phyloP scores from a whole-genome alignment of 1,139 yeast species.

The Debaryomyces fabryi region DNA sequence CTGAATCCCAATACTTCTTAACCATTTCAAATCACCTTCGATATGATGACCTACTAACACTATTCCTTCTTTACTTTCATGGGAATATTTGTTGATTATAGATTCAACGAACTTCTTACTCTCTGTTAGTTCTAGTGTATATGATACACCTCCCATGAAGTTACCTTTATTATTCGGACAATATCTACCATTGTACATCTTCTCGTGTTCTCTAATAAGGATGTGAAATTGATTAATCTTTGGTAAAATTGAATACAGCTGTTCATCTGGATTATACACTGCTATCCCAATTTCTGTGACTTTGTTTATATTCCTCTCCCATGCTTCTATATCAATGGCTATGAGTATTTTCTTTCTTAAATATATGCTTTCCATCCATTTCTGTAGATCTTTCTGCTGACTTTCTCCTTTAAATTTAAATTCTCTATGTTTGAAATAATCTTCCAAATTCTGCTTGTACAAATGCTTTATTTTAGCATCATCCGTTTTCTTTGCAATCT shows the following conservation, averaged over 20 bases:
- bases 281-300: constrained; percentile 75
- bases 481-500: not conserved
- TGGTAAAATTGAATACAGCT: constrained; percentile 45
- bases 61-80: constrained; percentile 16
- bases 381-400: constrained; percentile 21
- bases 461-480: not conserved
- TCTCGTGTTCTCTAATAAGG: constrained; percentile 53
- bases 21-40: constrained; percentile 60
- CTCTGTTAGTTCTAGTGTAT: constrained; percentile 38
- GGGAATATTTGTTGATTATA: constrained; percentile 47
- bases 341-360: constrained; percentile 44
- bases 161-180: constrained; percentile 66
- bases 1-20: constrained; percentile 48
- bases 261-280: constrained; percentile 60
- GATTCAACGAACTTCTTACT: constrained; percentile 43
- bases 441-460: constrained; percentile 7
- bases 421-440: constrained; percentile 22
- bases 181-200: constrained; percentile 52
- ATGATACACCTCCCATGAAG: constrained; percentile 61
- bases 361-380: constrained; percentile 31
- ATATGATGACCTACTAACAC: constrained; percentile 73
- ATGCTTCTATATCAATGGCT: constrained; percentile 70
- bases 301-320: constrained; percentile 47
- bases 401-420: constrained; percentile 21
- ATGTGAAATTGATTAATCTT: constrained; percentile 56